Base-by-base conservation (phyloP, 2,329 filamentous ascomycete species). In the Emergomyces pasteurianus region DNA sequence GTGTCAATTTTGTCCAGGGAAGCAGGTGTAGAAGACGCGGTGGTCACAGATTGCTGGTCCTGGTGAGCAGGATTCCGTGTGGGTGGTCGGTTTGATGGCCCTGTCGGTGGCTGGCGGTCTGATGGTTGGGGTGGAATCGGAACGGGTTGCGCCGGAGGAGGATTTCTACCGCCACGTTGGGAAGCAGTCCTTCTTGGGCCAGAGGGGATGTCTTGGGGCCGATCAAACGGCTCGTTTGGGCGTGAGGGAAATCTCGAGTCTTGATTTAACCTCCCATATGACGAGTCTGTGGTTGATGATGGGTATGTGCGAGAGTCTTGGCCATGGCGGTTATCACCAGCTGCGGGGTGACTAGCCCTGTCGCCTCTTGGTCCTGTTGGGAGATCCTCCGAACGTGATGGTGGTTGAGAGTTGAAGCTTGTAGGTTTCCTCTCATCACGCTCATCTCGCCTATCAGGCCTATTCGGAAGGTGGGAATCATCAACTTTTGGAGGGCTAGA, bases 351-450 rank as follows among this genome's bases (percentile, higher is more conserved):
- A 36, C 18, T 58, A 38, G 52, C 16, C 57, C 64, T 63, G 53
- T 64, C 62, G 9, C 73, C 73, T 61, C 81, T 78, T 59, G 82
- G 82, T 18, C 81, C 82, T 23, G 78, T 79, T 6, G 82, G 83
- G 52, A 81, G 74, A 56, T 76, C 74, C 18, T 78, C 80, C 63
- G 74, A 75, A 43, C 70, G 73, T 52, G 69, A 61, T 26, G 62
- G 66, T 63, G 67, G 65, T 16, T 63, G 53, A 31, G 65, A 65
- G 31, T 64, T 34, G 42, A 71, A 69, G 53, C 64, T 69, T n/a
- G 63, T 62, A 56, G 68, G 60, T 59, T 73, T 69, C 58, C 72
- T 72, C 58, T 74, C 73, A 58, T 74, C 70, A 16, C 74, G 69
- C 50, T 78, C 76, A 16, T 72, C 72, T 46, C 67, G 62, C 36